Evolutionary conservation across 2,329 filamentous ascomycete species (phyloP), one percentile per base, ranked within the genome.

Genomic region (Diaporthe helianthi): DNA sequence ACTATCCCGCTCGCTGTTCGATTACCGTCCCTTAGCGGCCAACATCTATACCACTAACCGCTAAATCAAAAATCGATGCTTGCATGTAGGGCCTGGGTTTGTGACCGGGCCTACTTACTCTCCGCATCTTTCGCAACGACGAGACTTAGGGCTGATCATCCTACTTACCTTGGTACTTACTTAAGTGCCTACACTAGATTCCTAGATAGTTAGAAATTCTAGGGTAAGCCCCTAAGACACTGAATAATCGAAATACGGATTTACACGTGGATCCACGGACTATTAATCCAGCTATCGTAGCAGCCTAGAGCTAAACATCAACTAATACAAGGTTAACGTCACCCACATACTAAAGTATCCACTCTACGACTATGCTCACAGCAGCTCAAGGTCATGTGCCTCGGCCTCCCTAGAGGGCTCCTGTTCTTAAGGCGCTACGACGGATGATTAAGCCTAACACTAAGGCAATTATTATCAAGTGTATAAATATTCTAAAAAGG

Each of bases 381-480:
- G 24, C 13, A 19, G 7, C 12, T 36, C n/a, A 63, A 44, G 63
- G 19, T 65, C 63, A 26, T 65, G 55, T 17, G 29, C 47, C 9
- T 29, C 31, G 13, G 63, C 63, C 13, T 52, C 63, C 12, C 19
- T 65, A 55, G 12, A 55, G 63, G 63, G 26, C 51, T 9, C 63
- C 63, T 15, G 15, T 41, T 31, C 12, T 55, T 46, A 33, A 55
- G 8, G 22, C 19, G 24, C 38, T 65, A 22, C 47, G 24, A 24
- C 13, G 9, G 15, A 55, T 44, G 33, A 29, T 65, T n/a, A 65
- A 65, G 63, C 63, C 47, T 15, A 65, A 65, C 13, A 65, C 63
- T 19, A 65, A 10, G 13, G 63, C 63, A 41, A 65, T 65, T 31
- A 55, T 65, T 13, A 46, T 65, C 24, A 65, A 65, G 63, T 65